Conservation (phyloP, 2,329 filamentous ascomycete genomes). For the Aureobasidium sp. region DNA sequence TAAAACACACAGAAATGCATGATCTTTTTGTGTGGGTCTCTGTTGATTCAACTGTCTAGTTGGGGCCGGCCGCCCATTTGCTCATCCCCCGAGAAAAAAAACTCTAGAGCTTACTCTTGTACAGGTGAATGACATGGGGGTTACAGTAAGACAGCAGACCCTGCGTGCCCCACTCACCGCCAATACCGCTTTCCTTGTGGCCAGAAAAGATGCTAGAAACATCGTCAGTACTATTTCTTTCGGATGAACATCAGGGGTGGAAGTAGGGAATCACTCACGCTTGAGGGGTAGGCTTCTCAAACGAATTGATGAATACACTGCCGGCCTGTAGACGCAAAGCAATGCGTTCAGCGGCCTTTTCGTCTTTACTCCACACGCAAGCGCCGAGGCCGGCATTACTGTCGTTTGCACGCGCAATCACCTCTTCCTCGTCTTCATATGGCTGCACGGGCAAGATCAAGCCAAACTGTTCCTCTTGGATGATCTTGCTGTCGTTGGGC, state of each 20-base stretch:
- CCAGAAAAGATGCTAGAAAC: constrained; percentile 44
- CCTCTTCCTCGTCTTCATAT: constrained; percentile 42
- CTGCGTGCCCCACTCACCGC: constrained; percentile 54
- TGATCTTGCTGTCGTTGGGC: constrained; percentile 33
- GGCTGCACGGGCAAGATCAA: constrained; percentile 40
- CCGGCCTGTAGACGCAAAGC: constrained; percentile 46
- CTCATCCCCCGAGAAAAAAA: no score
- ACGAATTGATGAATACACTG: constrained; percentile 50
- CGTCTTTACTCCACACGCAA: constrained; percentile 47
- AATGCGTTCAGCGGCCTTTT: constrained; percentile 43
- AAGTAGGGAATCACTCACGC: constrained; percentile 23
- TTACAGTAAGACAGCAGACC: constrained; percentile 43
- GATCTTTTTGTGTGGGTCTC: no score
- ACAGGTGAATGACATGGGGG: constrained; percentile 41
- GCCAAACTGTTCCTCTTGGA: constrained; percentile 47
- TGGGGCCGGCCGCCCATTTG: no score
- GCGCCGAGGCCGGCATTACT: constrained; percentile 46
- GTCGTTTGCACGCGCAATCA: constrained; percentile 43
- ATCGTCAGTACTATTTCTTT: no score
- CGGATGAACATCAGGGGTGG: no score
- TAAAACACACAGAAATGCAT: no score
- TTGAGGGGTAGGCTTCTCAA: constrained; percentile 40
- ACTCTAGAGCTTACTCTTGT: constrained; percentile 32
- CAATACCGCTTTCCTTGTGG: constrained; percentile 70
- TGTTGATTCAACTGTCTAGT: no score